Conservation (phyloP, 2,329 filamentous ascomycete genomes). For the Colletotrichum graminicola region DNA sequence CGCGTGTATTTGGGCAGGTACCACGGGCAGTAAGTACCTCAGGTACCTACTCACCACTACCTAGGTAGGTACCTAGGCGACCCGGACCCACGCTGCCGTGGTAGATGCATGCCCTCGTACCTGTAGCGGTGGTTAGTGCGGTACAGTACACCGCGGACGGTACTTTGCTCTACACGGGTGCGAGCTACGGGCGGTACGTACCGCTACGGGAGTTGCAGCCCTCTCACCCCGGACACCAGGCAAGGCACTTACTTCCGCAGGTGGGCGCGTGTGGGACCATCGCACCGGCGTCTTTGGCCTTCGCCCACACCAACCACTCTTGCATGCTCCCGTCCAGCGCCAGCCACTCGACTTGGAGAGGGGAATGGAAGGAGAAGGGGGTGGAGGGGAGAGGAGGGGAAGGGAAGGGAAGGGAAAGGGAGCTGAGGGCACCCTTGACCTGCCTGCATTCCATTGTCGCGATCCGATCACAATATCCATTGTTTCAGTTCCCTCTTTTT, state of each 20-base stretch:
- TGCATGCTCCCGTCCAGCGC: conserved; percentile 1
- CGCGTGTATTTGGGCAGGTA: not conserved
- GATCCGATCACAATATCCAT: not conserved
- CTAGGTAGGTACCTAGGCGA: too few species aligned
- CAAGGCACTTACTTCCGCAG: not conserved
- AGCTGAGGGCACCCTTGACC: not conserved
- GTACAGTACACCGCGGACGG: not conserved
- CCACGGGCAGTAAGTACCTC: not conserved
- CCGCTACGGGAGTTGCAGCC: not conserved
- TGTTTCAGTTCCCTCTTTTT: not conserved
- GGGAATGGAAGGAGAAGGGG: not conserved
- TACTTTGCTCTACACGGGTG: not conserved
- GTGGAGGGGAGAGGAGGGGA: too few species aligned
- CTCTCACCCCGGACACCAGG: not conserved
- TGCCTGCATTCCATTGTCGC: not conserved
- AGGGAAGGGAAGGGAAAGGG: not conserved
- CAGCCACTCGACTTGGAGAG: not conserved
- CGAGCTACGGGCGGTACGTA: not conserved
- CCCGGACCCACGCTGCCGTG: too few species aligned
- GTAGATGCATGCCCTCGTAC: too few species aligned
- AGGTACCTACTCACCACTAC: too few species aligned
- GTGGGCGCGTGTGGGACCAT: not conserved
- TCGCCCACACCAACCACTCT: not conserved
- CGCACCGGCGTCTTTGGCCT: not conserved
- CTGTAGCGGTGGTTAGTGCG: too few species aligned